Conservation (phyloP, 345 rosid genomes). For the Microcos paniculata region DNA sequence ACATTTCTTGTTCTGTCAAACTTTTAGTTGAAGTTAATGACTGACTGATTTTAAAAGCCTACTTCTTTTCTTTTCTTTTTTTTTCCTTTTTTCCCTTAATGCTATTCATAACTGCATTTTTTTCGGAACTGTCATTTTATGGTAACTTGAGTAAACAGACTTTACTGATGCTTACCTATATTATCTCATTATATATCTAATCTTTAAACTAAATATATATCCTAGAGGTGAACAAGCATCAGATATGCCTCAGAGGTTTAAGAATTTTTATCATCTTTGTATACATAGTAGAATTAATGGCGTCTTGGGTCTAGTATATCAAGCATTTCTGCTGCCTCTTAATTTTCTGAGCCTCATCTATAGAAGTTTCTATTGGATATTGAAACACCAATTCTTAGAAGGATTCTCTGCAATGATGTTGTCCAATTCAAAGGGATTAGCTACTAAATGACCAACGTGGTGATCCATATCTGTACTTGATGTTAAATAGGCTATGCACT, state of each 20-base stretch:
- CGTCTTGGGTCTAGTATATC: neutral
- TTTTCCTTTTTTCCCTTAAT: too few relatives aligned
- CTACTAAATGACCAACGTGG: neutral
- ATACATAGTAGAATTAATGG: neutral
- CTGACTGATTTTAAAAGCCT: neutral
- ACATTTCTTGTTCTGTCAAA: neutral
- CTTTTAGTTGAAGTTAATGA: neutral
- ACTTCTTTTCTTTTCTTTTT: too few relatives aligned
- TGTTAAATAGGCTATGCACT: neutral
- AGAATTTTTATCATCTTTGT: neutral
- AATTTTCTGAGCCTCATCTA: neutral
- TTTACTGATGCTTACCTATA: neutral
- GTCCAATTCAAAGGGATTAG: neutral
- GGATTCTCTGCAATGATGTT: neutral
- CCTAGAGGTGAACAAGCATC: neutral
- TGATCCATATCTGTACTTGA: neutral
- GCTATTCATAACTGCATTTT: neutral
- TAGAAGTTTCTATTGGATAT: neutral
- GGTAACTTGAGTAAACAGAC: neutral
- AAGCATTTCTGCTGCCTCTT: neutral
- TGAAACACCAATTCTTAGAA: neutral
- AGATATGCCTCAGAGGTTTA: neutral
- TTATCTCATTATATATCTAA: neutral
- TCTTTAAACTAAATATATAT: neutral
- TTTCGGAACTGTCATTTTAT: neutral